phyloP scores from a whole-genome alignment of 1,284 basidiomycete genomes.

The Porphyrellus sp. region DNA sequence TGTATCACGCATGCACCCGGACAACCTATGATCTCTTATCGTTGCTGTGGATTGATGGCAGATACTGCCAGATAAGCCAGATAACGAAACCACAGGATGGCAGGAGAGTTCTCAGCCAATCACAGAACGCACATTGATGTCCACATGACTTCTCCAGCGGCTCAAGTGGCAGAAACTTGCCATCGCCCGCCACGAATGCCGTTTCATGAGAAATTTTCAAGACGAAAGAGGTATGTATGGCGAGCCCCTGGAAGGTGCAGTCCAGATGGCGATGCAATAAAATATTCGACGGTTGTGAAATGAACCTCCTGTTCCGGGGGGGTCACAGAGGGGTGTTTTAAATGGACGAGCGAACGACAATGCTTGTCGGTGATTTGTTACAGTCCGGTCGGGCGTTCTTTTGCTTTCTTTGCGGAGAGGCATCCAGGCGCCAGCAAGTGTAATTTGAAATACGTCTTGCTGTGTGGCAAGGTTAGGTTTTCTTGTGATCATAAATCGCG shows the following conservation, averaged over 20 bases:
- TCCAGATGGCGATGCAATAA: neutral
- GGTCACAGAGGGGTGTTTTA: slow-evolving; percentile 2
- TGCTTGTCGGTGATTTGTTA: neutral
- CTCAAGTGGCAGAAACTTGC: neutral
- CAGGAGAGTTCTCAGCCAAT: slow-evolving; percentile 5
- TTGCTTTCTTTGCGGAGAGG: too few relatives aligned
- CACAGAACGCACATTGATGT: neutral
- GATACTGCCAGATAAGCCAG: neutral
- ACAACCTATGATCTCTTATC: neutral
- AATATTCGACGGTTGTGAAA: neutral
- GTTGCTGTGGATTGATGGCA: neutral
- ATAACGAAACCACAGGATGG: slow-evolving; percentile 2
- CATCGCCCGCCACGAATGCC: neutral
- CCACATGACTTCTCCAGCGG: neutral
- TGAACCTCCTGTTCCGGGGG: neutral
- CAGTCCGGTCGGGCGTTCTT: too few relatives aligned
- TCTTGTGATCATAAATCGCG: too few relatives aligned
- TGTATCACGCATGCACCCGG: neutral
- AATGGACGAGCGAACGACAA: neutral
- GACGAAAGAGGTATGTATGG: neutral
- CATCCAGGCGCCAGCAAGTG: too few relatives aligned
- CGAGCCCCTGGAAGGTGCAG: neutral
- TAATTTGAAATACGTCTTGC: too few relatives aligned
- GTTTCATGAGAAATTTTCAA: neutral
- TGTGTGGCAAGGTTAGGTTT: too few relatives aligned